Conservation (phyloP, 2,329 filamentous ascomycete species). For the Onygenales sp. region DNA sequence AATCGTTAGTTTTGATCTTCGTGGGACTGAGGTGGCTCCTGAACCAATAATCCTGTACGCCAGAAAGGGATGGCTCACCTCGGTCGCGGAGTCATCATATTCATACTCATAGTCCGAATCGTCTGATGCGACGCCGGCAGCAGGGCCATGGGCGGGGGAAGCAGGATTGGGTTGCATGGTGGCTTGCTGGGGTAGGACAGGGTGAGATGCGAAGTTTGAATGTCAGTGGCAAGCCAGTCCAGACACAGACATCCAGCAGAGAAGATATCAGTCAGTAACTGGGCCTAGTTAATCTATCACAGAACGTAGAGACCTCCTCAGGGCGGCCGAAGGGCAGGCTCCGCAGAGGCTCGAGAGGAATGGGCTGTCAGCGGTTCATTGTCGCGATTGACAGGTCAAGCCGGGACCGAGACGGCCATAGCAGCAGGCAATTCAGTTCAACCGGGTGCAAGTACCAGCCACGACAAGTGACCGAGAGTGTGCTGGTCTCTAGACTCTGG, state of each 20-base stretch:
- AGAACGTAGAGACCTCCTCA: too few relatives aligned
- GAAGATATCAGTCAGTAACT: background rate
- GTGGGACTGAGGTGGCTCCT: too few relatives aligned
- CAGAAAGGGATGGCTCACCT: slow-evolving; percentile 28
- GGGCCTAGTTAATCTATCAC: background rate
- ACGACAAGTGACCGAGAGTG: too few relatives aligned
- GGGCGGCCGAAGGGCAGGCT: too few relatives aligned
- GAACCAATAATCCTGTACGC: background rate
- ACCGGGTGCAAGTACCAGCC: too few relatives aligned
- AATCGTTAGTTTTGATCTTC: too few relatives aligned
- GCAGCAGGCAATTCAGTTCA: background rate
- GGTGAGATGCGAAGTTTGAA: background rate
- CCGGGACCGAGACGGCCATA: background rate
- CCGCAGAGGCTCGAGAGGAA: background rate
- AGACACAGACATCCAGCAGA: background rate
- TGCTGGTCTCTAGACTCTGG: too few relatives aligned
- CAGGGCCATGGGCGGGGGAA: slow-evolving; percentile 2
- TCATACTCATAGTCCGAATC: slow-evolving; percentile 53
- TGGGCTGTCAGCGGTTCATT: background rate
- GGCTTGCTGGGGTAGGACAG: background rate
- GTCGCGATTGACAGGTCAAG: background rate
- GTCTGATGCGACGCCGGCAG: slow-evolving; percentile 15
- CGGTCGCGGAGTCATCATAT: slow-evolving; percentile 44
- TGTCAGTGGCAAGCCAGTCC: background rate
- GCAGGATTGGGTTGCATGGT: background rate